Conservation (phyloP, 441 rosid genomes). For the Corymbia calophylla region DNA sequence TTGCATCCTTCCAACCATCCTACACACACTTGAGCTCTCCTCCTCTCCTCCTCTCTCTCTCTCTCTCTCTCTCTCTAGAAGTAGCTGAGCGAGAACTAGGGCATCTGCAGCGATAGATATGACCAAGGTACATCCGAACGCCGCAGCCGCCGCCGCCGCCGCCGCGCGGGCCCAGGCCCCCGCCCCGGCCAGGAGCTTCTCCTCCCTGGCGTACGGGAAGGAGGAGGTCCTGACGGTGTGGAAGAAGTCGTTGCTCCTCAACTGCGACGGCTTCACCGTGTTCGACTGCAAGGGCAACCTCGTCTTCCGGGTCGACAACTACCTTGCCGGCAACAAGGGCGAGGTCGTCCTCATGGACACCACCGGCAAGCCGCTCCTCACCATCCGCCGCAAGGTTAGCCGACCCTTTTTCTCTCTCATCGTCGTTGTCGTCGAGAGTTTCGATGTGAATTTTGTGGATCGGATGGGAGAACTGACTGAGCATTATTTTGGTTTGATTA, state of each 20-base stretch:
- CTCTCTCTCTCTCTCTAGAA: neutral
- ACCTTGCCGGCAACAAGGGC: slow-evolving; percentile 43
- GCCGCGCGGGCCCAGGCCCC: neutral
- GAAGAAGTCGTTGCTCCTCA: slow-evolving; percentile 87
- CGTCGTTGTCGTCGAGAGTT: neutral
- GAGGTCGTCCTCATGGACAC: slow-evolving; percentile 90
- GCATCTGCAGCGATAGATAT: slow-evolving; percentile 9
- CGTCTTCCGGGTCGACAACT: slow-evolving; percentile 77
- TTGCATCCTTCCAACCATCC: neutral
- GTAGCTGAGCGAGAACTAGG: neutral
- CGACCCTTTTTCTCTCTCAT: neutral
- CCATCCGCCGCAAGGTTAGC: slow-evolving; percentile 84
- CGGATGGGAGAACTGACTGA: neutral
- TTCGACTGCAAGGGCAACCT: slow-evolving; percentile 65
- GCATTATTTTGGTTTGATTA: neutral
- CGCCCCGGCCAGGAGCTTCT: neutral
- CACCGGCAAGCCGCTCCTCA: slow-evolving; percentile 75
- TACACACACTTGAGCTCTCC: neutral
- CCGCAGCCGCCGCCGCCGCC: neutral
- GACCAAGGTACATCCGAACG: slow-evolving; percentile 64
- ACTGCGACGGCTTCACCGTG: slow-evolving; percentile 88
- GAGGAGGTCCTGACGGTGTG: slow-evolving; percentile 67
- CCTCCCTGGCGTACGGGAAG: neutral
- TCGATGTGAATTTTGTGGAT: neutral
- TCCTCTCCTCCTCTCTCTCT: neutral